A percentile compares a stretch with the other conserved stretches of the same genome.
Evolutionary conservation across 768 basidiomycete species (phyloP).

Genomic region (Hydnomerulius pinastri): DNA sequence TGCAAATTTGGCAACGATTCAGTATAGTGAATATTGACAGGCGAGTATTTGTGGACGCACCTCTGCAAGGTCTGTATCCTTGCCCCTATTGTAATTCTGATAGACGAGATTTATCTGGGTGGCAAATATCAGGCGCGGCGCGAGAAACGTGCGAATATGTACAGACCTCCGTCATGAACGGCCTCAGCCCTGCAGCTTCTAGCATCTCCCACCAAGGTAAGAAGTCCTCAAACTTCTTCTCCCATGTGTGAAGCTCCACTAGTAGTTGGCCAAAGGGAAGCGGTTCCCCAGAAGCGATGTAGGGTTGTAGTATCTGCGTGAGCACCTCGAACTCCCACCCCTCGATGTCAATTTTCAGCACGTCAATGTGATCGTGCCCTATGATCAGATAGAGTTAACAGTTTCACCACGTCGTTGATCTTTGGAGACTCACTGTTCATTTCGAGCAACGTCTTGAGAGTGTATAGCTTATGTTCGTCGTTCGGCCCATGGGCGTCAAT

Average conservation of each 20-base stretch:
- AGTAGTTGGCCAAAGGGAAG: conserved; percentile 50
- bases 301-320: conserved; percentile 40
- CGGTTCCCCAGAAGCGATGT: conserved; percentile 35
- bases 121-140: conserved; percentile 14
- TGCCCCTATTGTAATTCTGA: conserved; percentile 53
- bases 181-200: conserved; percentile 47
- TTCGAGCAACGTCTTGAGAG: conserved; percentile 46
- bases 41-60: conserved; percentile 26
- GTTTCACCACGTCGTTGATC: not conserved
- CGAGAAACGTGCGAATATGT: not conserved
- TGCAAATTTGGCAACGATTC: conserved; percentile 18
- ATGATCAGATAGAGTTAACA: not conserved
- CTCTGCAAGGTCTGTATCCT: conserved; percentile 51
- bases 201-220: conserved; percentile 48
- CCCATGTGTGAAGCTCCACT: conserved; percentile 46
- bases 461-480: conserved; percentile 41
- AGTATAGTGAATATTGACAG: not conserved
- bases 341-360: conserved; percentile 50
- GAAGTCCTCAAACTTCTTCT: conserved; percentile 37
- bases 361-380: conserved; percentile 41
- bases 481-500: conserved; percentile 36
- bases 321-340: conserved; percentile 51
- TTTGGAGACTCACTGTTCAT: conserved; percentile 36
- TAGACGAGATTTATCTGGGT: conserved; percentile 58
- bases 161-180: conserved; percentile 46